phyloP scores from a whole-genome alignment of 2,329 filamentous ascomycete genomes.

The Alternaria longipes region DNA sequence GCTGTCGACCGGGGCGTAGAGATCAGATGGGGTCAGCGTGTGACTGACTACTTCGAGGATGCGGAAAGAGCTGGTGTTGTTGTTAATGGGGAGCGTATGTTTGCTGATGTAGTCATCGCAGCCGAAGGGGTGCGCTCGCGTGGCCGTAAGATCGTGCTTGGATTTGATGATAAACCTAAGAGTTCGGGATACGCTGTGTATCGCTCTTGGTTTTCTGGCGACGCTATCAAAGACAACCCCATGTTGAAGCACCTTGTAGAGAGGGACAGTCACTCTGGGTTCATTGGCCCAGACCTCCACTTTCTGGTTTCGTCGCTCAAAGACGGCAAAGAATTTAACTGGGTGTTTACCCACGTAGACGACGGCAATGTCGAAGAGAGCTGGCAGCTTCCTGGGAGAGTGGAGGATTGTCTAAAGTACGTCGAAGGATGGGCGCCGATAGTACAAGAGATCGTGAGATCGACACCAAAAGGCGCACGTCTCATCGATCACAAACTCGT shows the following conservation, averaged over 20 bases:
- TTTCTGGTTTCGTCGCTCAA: constrained; percentile 49
- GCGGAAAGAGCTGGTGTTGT: constrained; percentile 62
- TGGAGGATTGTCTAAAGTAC: constrained; percentile 45
- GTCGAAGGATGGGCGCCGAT: constrained; percentile 44
- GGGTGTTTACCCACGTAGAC: constrained; percentile 53
- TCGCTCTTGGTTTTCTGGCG: constrained; percentile 55
- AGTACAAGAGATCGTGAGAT: constrained; percentile 43
- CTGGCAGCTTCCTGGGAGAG: constrained; percentile 45
- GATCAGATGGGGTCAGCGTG: constrained; percentile 61
- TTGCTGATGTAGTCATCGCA: constrained; percentile 61
- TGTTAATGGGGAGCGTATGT: constrained; percentile 56
- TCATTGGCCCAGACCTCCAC: constrained; percentile 48
- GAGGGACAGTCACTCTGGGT: constrained; percentile 46
- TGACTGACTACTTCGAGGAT: constrained; percentile 65
- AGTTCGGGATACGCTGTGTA: constrained; percentile 64
- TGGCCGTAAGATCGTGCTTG: constrained; percentile 62
- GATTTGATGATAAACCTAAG: constrained; percentile 62
- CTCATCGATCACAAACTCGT: constrained; percentile 65
- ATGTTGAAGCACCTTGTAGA: constrained; percentile 45
- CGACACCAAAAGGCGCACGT: constrained; percentile 43
- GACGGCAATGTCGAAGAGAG: constrained; percentile 46
- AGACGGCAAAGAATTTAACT: constrained; percentile 48
- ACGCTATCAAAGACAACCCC: constrained; percentile 36
- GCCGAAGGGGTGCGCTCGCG: constrained; percentile 63
- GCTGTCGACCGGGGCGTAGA: constrained; percentile 63